Evolutionary conservation across 1,284 basidiomycete species (phyloP), one percentile per base, ranked within the genome.

Genomic region (Pyrrhoderma noxium): DNA sequence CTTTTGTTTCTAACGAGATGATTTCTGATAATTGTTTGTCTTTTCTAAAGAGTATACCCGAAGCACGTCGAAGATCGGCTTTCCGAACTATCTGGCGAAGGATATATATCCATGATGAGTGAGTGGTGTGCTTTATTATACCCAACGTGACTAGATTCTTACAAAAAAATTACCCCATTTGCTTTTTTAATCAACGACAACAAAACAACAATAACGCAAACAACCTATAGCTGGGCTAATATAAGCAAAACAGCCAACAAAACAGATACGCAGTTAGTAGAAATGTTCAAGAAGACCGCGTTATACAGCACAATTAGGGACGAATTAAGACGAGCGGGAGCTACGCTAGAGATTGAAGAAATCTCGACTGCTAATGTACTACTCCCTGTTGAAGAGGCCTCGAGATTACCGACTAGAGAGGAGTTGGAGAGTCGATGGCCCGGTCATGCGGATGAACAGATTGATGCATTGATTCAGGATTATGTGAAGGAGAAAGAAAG

Each of bases 81-180:
- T 76, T 91, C 60, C 72, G 80, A 39, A 79, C 78, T 27, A 75
- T 90, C 16, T 97, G 93, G 94, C 76, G 93, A 36, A 74, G 94
- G 25, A 79, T 94, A 43, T 94, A 90, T 61, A 74, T 89, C 40
- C 81, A 89, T 49, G 93, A 97, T 64, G 82, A 96, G 90, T 94
- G 63, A 60, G 82, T 70, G 8, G 25, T n/a, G 34, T 42, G 36
- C 13, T 36, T 19, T 47, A 25, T 37, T 27, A 37, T 14, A 14
- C 35, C 21, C 34, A 16, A 9, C 9, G 4, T 18, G n/a, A 19
- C 22, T 34, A 41, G 44, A 18, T 22, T 14, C 19, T 19, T 31
- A 18, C 18, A 46, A 13, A 38, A 16, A 27, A 52, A 16, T 38
- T n/a, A 47, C 21, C 38, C 14, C 21, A 5, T 40, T 14, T 22